Evolutionary conservation across 1,284 basidiomycete species (phyloP), one percentile per base, ranked within the genome.

Genomic region (Ganoderma lingzhi): DNA sequence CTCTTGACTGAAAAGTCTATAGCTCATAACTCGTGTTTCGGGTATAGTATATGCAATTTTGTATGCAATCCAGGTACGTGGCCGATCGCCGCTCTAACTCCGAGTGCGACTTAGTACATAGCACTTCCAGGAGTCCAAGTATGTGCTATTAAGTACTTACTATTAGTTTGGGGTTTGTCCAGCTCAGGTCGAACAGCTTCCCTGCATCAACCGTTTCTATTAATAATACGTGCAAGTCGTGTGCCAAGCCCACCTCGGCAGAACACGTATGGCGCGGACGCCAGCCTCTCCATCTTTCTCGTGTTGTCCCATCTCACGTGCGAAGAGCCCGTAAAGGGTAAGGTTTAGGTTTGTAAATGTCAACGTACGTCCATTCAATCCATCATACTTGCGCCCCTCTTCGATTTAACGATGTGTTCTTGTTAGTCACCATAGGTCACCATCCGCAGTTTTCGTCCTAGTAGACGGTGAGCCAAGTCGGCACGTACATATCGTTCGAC

Each of bases 1-100:
- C n/a, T 53, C 48, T 53, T 10, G 23, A 12, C 23, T 53, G 12
- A 53, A 53, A 17, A 53, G 48, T 28, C 23, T 53, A 28, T 28
- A 30, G 10, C 48, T 28, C 28, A 53, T 28, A 30, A 28, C 12
- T 53, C 14, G 23, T 28, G 48, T 53, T 53, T 53, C 48, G 15
- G 48, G 48, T 48, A 28, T 48, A 23, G 23, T 23, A 23, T 23
- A 23, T 23, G 23, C 23, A 23, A 23, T 23, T 23, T 23, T 23
- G 23, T 23, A 48, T 23, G 45, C 45, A 45, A 48, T 10, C 45
- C 48, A 53, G 28, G 23, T 53, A 28, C 23, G 23, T 23, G 23
- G 48, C 48, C 48, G 48, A 53, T 28, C 32, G 55, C 55, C 55
- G 55, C 30, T 56, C 32, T 56, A 56, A 35, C 55, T 35, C 55